Percentiles rank a stretch among this genome's conserved stretches.
These are phyloP conservation scores for Rhizophora mangle DNA, from an alignment of 345 rosid genomes.

Conservation along the genomic window DNA sequence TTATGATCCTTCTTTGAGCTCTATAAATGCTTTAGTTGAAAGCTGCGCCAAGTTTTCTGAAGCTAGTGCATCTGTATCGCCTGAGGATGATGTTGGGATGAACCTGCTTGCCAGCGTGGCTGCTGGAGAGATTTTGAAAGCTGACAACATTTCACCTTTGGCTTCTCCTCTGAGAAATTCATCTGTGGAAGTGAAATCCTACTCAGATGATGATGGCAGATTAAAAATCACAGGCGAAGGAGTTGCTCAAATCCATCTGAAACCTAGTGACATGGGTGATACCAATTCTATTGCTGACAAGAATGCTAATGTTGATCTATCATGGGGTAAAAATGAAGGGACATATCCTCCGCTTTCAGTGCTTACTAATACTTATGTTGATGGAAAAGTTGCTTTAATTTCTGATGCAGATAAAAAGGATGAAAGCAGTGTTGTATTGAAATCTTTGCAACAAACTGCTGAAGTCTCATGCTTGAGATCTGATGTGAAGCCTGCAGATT, in stretches of 20 bases:
- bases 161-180: constrained; percentile 44
- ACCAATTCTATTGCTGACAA: constrained; percentile 5
- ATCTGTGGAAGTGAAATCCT: constrained; percentile 34
- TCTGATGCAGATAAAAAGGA: neutral
- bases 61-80: constrained; percentile 43
- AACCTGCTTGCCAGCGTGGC: constrained; percentile 95
- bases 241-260: constrained; percentile 24
- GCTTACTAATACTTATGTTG: neutral
- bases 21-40: constrained; percentile 84
- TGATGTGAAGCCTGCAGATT: neutral
- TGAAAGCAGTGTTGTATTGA: constrained; percentile 9
- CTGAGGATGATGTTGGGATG: constrained; percentile 88
- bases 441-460: constrained; percentile 5
- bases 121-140: constrained; percentile 73
- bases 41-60: constrained; percentile 78
- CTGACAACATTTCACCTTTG: constrained; percentile 51
- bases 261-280: constrained; percentile 26
- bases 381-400: neutral
- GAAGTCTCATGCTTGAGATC: neutral
- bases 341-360: neutral
- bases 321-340: neutral
- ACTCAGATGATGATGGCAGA: constrained; percentile 34
- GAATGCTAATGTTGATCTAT: constrained; percentile 14
- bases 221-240: constrained; percentile 29
- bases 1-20: constrained; percentile 58